Evolutionary conservation across 805 yeast genomes (phyloP).

Genomic region (Scheffersomyces lignosus): DNA sequence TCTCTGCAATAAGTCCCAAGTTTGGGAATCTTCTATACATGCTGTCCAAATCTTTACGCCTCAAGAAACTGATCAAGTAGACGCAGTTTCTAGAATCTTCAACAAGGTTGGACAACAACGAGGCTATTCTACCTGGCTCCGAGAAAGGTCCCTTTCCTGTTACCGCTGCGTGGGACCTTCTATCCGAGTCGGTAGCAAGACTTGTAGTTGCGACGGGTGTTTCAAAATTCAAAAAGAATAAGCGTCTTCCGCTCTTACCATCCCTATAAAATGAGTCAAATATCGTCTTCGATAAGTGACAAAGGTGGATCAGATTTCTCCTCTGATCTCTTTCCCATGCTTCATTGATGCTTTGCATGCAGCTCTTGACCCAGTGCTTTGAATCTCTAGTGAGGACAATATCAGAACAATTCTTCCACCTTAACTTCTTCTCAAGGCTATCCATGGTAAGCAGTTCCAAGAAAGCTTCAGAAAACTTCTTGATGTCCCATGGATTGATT

Average conservation of each 20-base stretch:
- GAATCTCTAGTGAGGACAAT: constrained; percentile 69
- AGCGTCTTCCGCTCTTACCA: constrained; percentile 33
- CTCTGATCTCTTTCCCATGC: constrained; percentile 36
- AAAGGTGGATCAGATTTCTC: constrained; percentile 21
- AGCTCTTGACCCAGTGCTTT: constrained; percentile 65
- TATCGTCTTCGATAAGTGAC: constrained; percentile 30
- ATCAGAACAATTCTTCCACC: constrained; percentile 65
- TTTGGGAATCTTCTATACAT: constrained; percentile 65
- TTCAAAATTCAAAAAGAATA: constrained; percentile 56
- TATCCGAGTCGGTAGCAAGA: constrained; percentile 3
- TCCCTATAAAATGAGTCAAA: constrained; percentile 34
- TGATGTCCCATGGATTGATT: constrained; percentile 90
- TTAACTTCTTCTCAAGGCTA: constrained; percentile 50
- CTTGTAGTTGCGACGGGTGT: constrained; percentile 36
- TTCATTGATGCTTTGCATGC: constrained; percentile 52
- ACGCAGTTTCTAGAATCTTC: constrained; percentile 62
- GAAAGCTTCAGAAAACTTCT: constrained; percentile 63
- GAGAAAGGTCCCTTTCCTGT: constrained; percentile 30
- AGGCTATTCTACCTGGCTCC: constrained; percentile 61
- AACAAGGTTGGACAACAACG: constrained; percentile 59
- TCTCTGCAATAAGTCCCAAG: constrained; percentile 85
- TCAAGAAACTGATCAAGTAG: constrained; percentile 67
- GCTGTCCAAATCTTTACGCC: constrained; percentile 63
- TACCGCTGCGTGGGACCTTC: constrained; percentile 19
- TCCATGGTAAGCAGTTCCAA: constrained; percentile 65